Evolutionary conservation across 2,329 filamentous ascomycete species (phyloP).

Genomic region (Leptographium galeiforme): DNA sequence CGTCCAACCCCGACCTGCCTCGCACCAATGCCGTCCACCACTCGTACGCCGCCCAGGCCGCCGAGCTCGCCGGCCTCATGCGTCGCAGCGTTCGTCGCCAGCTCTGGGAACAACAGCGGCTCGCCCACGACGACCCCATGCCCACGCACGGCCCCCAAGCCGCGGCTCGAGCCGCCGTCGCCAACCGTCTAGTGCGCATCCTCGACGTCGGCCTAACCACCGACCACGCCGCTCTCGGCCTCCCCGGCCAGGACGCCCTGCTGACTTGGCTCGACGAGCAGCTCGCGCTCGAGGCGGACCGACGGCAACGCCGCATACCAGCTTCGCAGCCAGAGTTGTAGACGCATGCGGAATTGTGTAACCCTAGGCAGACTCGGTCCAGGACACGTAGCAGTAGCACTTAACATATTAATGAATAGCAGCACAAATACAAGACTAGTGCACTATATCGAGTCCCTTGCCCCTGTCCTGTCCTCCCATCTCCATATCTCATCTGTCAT

Average conservation of each 20-base stretch:
- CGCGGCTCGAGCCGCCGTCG: conserved; percentile 16
- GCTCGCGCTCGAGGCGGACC: not conserved
- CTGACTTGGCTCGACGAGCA: conserved; percentile 8
- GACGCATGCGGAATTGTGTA: too few relatives aligned
- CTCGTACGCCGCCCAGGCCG: conserved; percentile 31
- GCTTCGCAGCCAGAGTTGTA: too few relatives aligned
- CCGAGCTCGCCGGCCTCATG: conserved; percentile 34
- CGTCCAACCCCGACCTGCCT: too few relatives aligned
- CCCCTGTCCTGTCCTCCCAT: not conserved
- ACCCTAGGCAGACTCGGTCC: too few relatives aligned
- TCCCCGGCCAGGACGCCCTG: not conserved
- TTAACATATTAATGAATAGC: too few relatives aligned
- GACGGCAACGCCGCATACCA: too few relatives aligned
- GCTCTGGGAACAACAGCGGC: conserved; percentile 27
- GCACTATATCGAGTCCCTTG: not conserved
- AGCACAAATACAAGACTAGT: not conserved
- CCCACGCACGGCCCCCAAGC: not conserved
- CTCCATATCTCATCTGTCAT: not conserved
- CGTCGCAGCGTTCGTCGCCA: conserved; percentile 33
- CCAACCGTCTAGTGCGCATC: conserved; percentile 22
- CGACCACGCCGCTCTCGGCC: not conserved
- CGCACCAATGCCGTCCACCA: conserved; percentile 19
- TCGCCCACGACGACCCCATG: conserved; percentile 16
- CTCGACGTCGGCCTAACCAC: conserved; percentile 19
- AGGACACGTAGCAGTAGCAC: too few relatives aligned